A percentile compares a stretch with the other conserved stretches of the same genome.
phyloP scores from a whole-genome alignment of 169 alveolate genomes.

The Perkinsus chesapeaki region DNA sequence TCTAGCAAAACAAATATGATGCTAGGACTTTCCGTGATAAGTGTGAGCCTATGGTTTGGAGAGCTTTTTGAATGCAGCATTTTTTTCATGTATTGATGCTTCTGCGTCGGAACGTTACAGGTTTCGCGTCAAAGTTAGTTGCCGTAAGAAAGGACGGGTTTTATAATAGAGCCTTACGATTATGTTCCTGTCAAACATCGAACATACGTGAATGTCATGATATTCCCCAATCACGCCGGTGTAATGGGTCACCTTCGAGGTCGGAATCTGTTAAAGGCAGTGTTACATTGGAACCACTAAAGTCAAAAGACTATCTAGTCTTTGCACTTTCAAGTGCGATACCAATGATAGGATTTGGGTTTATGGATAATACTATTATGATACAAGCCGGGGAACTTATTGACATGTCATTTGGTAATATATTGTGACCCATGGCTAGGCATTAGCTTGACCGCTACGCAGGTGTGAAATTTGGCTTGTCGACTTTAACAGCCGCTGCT shows the following conservation, averaged over 20 bases:
- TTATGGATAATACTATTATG: slow-evolving; percentile 42
- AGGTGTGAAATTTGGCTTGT: slow-evolving; percentile 31
- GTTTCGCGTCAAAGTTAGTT: background rate
- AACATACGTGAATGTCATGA: background rate
- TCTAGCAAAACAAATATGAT: too few species aligned
- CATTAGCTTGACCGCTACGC: too few species aligned
- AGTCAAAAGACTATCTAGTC: background rate
- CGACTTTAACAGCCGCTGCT: slow-evolving; percentile 39
- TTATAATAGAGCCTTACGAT: background rate
- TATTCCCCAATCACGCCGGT: background rate
- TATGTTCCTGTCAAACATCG: background rate
- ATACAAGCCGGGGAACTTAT: slow-evolving; percentile 31
- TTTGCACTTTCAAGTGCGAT: slow-evolving; percentile 14
- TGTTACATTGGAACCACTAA: background rate
- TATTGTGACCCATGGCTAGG: background rate
- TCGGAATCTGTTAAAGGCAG: background rate
- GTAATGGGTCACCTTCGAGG: background rate
- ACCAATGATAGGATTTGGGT: slow-evolving; percentile 39
- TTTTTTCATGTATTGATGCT: background rate
- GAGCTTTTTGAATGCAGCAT: too few species aligned
- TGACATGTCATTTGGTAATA: background rate
- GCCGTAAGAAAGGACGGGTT: background rate
- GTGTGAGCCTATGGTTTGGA: too few species aligned
- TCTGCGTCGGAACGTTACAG: background rate
- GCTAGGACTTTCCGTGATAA: too few species aligned